phyloP scores from a whole-genome alignment of 441 rosid species.

The Populus hybrid region DNA sequence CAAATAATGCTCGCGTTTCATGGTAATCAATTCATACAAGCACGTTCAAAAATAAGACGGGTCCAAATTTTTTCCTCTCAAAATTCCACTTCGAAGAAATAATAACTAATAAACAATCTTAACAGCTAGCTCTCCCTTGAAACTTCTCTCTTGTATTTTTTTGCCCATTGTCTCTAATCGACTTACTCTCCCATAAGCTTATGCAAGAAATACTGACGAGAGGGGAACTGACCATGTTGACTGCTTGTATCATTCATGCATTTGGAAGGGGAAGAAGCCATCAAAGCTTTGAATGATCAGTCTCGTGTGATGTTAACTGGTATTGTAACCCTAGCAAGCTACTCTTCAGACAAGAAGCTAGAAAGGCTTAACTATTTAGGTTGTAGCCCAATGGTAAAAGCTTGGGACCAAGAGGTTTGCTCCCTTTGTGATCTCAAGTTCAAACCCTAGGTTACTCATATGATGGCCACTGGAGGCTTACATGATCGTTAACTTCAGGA shows the following conservation, averaged over 20 bases:
- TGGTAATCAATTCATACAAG: not conserved
- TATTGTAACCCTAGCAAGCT: not conserved
- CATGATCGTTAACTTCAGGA: too few relatives aligned
- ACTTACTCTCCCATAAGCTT: not conserved
- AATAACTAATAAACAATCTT: not conserved
- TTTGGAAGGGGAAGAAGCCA: not conserved
- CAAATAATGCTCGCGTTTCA: not conserved
- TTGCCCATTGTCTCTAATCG: slow-evolving; percentile 1
- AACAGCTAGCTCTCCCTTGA: not conserved
- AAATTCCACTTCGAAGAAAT: not conserved
- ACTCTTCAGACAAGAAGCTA: not conserved
- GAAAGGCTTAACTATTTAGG: not conserved
- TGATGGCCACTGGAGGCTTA: too few relatives aligned
- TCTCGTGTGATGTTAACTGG: slow-evolving; percentile 4
- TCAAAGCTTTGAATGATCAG: slow-evolving; percentile 7
- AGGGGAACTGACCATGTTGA: not conserved
- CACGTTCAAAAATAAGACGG: not conserved
- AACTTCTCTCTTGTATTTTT: not conserved
- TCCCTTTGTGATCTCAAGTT: too few relatives aligned
- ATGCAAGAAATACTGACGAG: not conserved
- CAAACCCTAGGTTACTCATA: too few relatives aligned
- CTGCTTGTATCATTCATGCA: slow-evolving; percentile 16
- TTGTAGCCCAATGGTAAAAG: too few relatives aligned
- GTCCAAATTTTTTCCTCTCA: not conserved
- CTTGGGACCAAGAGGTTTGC: too few relatives aligned